phyloP scores from a whole-genome alignment of 2,329 filamentous ascomycete species.

The Pseudogymnoascus sp. region DNA sequence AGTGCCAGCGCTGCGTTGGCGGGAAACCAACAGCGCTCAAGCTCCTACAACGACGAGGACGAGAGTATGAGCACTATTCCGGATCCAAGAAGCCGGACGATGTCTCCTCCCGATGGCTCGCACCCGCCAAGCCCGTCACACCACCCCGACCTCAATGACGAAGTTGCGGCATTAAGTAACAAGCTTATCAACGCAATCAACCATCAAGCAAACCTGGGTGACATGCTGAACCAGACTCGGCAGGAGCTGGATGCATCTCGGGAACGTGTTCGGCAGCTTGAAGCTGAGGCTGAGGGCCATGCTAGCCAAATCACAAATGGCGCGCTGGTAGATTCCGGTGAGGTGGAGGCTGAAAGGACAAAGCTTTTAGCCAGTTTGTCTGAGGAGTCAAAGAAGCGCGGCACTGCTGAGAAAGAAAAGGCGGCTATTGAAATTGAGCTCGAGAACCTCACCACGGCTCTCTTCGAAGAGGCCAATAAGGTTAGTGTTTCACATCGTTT shows the following conservation, averaged over 20 bases:
- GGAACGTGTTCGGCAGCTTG: constrained; percentile 59
- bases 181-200: constrained; percentile 98
- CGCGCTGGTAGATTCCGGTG: constrained; percentile 65
- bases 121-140: constrained; percentile 32
- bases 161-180: constrained; percentile 84
- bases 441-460: constrained; percentile 77
- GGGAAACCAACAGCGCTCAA: not conserved
- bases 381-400: constrained; percentile 59
- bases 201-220: constrained; percentile 85
- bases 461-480: constrained; percentile 98
- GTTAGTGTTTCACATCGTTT: constrained; percentile 35
- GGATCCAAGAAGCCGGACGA: constrained; percentile 50
- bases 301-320: constrained; percentile 63
- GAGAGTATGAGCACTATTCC: constrained; percentile 63
- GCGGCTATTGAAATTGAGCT: constrained; percentile 86
- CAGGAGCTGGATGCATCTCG: constrained; percentile 72
- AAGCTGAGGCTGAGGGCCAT: constrained; percentile 53
- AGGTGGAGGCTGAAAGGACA: constrained; percentile 65
- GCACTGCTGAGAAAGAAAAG: constrained; percentile 67
- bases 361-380: constrained; percentile 49
- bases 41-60: constrained; percentile 39
- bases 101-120: constrained; percentile 37
- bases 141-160: constrained; percentile 53
- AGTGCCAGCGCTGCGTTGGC: not conserved
- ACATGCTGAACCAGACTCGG: constrained; percentile 72